Evolutionary conservation across 2,329 filamentous ascomycete species (phyloP).

Genomic region (Aspergillus candidus): DNA sequence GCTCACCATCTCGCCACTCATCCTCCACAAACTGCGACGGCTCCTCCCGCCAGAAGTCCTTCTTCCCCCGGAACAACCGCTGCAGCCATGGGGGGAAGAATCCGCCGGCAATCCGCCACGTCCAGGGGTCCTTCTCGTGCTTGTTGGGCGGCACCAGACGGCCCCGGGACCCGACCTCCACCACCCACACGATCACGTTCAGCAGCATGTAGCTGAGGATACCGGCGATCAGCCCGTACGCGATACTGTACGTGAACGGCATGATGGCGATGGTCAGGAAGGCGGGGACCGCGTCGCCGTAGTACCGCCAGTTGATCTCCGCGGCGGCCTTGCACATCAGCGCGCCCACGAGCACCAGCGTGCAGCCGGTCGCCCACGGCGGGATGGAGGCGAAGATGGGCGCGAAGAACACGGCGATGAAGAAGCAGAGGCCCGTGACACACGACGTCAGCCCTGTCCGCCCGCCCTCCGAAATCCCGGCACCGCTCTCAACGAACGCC

Average conservation of each 20-base stretch:
- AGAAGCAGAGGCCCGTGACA: conserved; percentile 72
- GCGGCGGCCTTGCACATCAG: conserved; percentile 75
- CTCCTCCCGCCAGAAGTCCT: conserved; percentile 60
- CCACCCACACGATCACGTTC: conserved; percentile 63
- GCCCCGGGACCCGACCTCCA: conserved; percentile 61
- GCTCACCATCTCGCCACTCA: conserved; percentile 47
- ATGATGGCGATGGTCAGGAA: conserved; percentile 79
- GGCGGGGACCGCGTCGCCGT: conserved; percentile 76
- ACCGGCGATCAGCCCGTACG: conserved; percentile 76
- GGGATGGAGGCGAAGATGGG: conserved; percentile 87
- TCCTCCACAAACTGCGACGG: conserved; percentile 18
- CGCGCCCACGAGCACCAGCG: conserved; percentile 79
- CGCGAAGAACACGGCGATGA: conserved; percentile 82
- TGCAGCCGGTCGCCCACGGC: conserved; percentile 82
- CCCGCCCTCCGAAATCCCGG: conserved; percentile 81
- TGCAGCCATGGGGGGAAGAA: conserved; percentile 68
- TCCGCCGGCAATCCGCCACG: conserved; percentile 68
- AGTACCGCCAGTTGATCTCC: conserved; percentile 84
- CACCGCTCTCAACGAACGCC: conserved; percentile 82
- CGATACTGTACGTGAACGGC: conserved; percentile 87
- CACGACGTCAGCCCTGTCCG: conserved; percentile 80
- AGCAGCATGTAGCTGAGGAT: conserved; percentile 71
- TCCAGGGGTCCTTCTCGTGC: conserved; percentile 72
- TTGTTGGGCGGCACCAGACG: conserved; percentile 69
- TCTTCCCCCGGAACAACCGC: conserved; percentile 60